Evolutionary conservation across 2,329 filamentous ascomycete species (phyloP), one percentile per base, ranked within the genome.

Genomic region (Microdochium nivale): DNA sequence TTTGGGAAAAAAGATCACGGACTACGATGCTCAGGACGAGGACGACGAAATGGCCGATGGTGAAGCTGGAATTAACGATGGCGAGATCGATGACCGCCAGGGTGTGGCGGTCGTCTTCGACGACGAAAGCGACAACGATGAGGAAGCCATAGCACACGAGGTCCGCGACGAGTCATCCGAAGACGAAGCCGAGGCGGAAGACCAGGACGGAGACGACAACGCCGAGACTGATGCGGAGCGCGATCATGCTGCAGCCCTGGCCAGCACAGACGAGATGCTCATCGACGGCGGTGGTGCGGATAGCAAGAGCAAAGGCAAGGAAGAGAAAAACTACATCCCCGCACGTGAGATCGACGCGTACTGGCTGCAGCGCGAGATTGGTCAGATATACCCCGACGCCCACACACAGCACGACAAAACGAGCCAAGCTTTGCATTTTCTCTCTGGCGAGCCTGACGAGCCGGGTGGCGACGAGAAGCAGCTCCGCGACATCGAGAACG

Each of bases 61-160:
- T 53, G 78, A 82, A 25, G 81, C 75, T 19, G 88, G 80, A 52
- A 75, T 73, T 3, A 83, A 82, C 55, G 79, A 85, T 47, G 86
- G 81, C 27, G 91, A 96, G 65, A 81, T 96, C 49, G 94, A 96
- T 62, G 91, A 96, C 61, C 85, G 90, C 49, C 90, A 99, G 68
- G 94, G 94, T 76, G 94, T 99, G 47, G 94, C 95, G 33, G 94
- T 99, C 47, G 91, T 96, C 40, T 99, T 99, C 65, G 92, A 96
- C 57, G 90, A 95, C 55, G 87, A 90, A 49, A 85, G 89, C 23
- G 91, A 96, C 43, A 91, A 96, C 56, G 88, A 89, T 49, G 87
- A 86, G 43, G 84, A 82, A 47, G 85, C 80, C 11, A 80, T 90
- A 59, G 81, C 90, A 10, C 84, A 90, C 61, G 92, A 97, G 70